A percentile compares a stretch with the other conserved stretches of the same genome.
These are phyloP conservation scores for Hypoxylon fragiforme DNA, from an alignment of 495 filamentous ascomycete genomes.

Conservation along the genomic window DNA sequence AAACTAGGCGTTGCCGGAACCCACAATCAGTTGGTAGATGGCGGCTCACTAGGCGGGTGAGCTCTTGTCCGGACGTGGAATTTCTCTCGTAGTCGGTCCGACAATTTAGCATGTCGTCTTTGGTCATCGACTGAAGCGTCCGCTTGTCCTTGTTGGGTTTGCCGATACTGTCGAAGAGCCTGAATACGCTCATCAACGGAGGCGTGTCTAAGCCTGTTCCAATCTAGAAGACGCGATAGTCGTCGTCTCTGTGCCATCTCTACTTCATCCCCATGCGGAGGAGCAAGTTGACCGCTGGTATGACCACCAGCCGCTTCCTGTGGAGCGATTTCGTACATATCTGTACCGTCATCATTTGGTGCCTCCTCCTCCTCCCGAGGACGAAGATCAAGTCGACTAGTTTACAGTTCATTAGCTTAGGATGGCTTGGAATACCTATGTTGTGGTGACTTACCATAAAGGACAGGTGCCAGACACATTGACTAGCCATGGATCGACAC, in stretches of 20 bases:
- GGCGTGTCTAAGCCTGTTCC: slow-evolving; percentile 71
- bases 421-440: slow-evolving; percentile 31
- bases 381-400: slow-evolving; percentile 53
- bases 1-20: neutral
- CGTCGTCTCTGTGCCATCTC: slow-evolving; percentile 31
- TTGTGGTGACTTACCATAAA: slow-evolving; percentile 65
- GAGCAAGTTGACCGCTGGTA: slow-evolving; percentile 38
- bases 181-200: slow-evolving; percentile 76
- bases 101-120: slow-evolving; percentile 47
- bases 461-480: slow-evolving; percentile 97
- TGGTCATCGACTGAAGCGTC: slow-evolving; percentile 29
- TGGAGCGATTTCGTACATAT: slow-evolving; percentile 1
- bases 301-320: slow-evolving; percentile 21
- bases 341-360: slow-evolving; percentile 39
- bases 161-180: slow-evolving; percentile 65
- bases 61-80: slow-evolving; percentile 58
- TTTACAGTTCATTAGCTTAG: slow-evolving; percentile 21
- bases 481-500: slow-evolving; percentile 94
- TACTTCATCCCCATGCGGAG: slow-evolving; percentile 27
- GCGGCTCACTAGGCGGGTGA: slow-evolving; percentile 30
- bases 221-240: slow-evolving; percentile 55
- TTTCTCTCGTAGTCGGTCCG: slow-evolving; percentile 48
- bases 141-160: slow-evolving; percentile 48
- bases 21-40: slow-evolving; percentile 14
- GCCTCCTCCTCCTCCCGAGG: slow-evolving; percentile 37